A percentile compares a stretch with the other conserved stretches of the same genome.
Conservation (phyloP, 169 alveolate genomes). For the Prorocentrum cordatum region DNA sequence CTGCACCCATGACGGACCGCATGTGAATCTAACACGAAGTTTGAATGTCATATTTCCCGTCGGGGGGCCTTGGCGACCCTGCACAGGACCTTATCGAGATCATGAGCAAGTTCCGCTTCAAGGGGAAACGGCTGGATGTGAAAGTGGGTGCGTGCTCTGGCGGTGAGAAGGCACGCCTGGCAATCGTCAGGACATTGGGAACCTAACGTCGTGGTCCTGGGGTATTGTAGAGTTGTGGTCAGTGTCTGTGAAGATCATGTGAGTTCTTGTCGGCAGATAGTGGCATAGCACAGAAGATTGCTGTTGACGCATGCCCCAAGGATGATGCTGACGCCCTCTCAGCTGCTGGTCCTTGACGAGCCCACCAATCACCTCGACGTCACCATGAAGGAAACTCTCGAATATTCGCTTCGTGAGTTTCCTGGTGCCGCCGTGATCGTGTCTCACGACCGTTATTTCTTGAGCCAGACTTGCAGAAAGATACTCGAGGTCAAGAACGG, state of each 20-base stretch:
- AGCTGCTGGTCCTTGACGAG: conserved; percentile 30
- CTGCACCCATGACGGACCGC: too few relatives aligned
- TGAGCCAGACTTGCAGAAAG: conserved; percentile 18
- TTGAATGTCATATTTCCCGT: too few relatives aligned
- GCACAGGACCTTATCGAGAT: not conserved
- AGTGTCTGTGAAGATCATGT: too few relatives aligned
- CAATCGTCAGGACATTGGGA: too few relatives aligned
- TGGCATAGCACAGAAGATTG: too few relatives aligned
- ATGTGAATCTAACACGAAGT: too few relatives aligned
- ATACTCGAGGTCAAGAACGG: conserved; percentile 7
- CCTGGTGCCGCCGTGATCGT: conserved; percentile 72
- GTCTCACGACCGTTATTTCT: conserved; percentile 71
- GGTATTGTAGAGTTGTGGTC: too few relatives aligned
- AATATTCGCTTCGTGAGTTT: conserved; percentile 58
- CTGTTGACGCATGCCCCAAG: too few relatives aligned
- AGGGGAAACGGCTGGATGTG: conserved; percentile 14
- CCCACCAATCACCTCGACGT: conserved; percentile 50
- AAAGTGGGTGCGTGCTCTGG: conserved; percentile 5
- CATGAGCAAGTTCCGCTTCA: conserved; percentile 63
- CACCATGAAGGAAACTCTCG: conserved; percentile 66
- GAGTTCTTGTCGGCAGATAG: too few relatives aligned
- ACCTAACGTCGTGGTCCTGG: too few relatives aligned
- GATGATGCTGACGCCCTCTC: conserved; percentile 59
- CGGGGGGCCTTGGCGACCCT: too few relatives aligned
- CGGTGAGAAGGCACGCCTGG: conserved; percentile 34